Evolutionary conservation across 306 rosid species (phyloP), one percentile per base, ranked within the genome.

Genomic region (Sphenostylis stenocarpa): DNA sequence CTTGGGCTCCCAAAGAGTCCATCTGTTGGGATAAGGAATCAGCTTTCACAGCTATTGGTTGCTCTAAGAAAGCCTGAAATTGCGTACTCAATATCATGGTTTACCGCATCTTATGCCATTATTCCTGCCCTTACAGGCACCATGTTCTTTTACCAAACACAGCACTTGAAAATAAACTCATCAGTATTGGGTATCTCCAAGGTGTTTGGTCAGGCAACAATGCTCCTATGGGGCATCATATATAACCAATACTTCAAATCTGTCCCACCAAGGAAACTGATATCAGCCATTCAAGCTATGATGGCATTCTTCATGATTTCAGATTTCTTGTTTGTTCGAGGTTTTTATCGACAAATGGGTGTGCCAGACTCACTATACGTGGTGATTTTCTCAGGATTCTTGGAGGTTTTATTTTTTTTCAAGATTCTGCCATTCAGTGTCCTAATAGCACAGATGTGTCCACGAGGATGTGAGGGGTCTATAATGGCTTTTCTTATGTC

Each of bases 111-210:
- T n/a, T 89, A 90, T 65, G 96, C 97, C 44, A 76, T 87, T 52
- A 89, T 89, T 78, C 98, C 97, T 20, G 86, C 88, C 28, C 85
- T 95, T 17, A 90, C 96, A 10, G 93, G 98, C 73, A 90, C 97
- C 62, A 88, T 95, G 98, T 95, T 95, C 91, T 92, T 95, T 82
- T 95, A 95, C 78, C 98, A 95, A 72, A 92, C 96, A 10, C 82
- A 90, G 15, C 31, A 82, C 81, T 76, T 95, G 77, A 88, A 89
- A 72, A 90, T 95, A 15, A 84, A 88, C 62, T 86, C 97, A 4
- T 86, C 96, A 1, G 77, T 87, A 7, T 55, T 92, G 74, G 98
- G 98, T 14, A 70, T 92, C 55, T 92, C 98, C 26, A 95, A 95
- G 83, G 97, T 95, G 70, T 78, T 90, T 72, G 97, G 98, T 58